These are phyloP conservation scores for Vararia minispora DNA, from an alignment of 768 basidiomycete genomes.

Conservation along the genomic window DNA sequence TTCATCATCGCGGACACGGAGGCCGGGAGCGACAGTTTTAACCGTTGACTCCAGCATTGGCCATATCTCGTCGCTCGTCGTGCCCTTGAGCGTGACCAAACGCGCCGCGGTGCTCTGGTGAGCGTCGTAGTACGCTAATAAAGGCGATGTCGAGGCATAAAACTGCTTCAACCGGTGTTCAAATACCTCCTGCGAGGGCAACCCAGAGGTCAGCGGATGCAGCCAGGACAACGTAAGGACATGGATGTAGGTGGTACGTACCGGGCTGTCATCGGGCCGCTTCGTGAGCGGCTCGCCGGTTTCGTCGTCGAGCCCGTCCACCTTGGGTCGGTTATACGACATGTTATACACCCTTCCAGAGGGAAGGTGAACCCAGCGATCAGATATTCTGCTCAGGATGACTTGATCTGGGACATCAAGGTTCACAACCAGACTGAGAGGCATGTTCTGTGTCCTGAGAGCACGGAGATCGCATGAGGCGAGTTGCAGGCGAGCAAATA, in stretches of 20 bases:
- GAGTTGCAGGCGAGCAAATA: background rate
- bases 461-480: background rate
- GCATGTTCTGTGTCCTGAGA: slow-evolving; percentile 50
- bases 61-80: slow-evolving; percentile 87
- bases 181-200: slow-evolving; percentile 52
- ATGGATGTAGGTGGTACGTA: slow-evolving; percentile 28
- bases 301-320: slow-evolving; percentile 70
- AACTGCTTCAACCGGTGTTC: slow-evolving; percentile 65
- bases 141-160: slow-evolving; percentile 69
- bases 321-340: slow-evolving; percentile 76
- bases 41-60: slow-evolving; percentile 62
- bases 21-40: slow-evolving; percentile 40
- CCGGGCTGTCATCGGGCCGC: slow-evolving; percentile 83
- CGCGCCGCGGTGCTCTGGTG: slow-evolving; percentile 27
- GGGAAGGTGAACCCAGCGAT: slow-evolving; percentile 81
- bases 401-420: slow-evolving; percentile 82
- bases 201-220: slow-evolving; percentile 1
- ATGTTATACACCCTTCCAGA: slow-evolving; percentile 88
- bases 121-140: slow-evolving; percentile 59
- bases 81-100: slow-evolving; percentile 52
- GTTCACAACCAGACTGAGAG: slow-evolving; percentile 75
- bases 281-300: slow-evolving; percentile 85
- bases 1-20: slow-evolving; percentile 41
- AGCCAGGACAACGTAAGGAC: slow-evolving; percentile 3
- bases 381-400: slow-evolving; percentile 77